Evolutionary conservation across 2,329 filamentous ascomycete species (phyloP).

Genomic region (Diaporthe australafricana): DNA sequence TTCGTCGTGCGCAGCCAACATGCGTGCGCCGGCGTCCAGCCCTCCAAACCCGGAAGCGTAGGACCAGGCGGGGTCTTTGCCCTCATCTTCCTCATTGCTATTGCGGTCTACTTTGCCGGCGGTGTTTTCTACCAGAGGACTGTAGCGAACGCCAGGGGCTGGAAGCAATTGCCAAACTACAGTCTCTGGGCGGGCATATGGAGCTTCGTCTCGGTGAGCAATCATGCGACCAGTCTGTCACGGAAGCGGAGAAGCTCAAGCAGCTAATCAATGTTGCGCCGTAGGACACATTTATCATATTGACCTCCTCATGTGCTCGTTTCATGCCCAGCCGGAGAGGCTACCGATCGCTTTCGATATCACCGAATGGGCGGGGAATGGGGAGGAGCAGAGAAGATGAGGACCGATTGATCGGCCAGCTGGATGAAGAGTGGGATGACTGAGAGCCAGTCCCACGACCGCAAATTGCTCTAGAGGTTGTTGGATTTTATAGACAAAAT

Average conservation of each 20-base stretch:
- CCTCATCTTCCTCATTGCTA: slow-evolving; percentile 81
- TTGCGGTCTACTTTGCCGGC: slow-evolving; percentile 90
- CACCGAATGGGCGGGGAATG: slow-evolving; percentile 58
- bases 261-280: slow-evolving; percentile 26
- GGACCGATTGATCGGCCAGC: slow-evolving; percentile 92
- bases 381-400: slow-evolving; percentile 77
- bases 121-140: slow-evolving; percentile 96
- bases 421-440: slow-evolving; percentile 98
- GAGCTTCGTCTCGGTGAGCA: slow-evolving; percentile 80
- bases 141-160: slow-evolving; percentile 92
- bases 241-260: slow-evolving; percentile 26
- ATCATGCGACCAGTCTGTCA: slow-evolving; percentile 35
- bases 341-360: slow-evolving; percentile 73
- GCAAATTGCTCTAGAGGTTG: neutral
- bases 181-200: slow-evolving; percentile 90
- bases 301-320: slow-evolving; percentile 76
- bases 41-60: slow-evolving; percentile 78
- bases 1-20: slow-evolving; percentile 91
- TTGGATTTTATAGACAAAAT: slow-evolving; percentile 12
- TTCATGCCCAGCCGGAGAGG: slow-evolving; percentile 73
- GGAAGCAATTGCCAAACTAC: slow-evolving; percentile 96
- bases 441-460: slow-evolving; percentile 45
- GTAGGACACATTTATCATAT: slow-evolving; percentile 75
- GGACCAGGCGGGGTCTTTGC: slow-evolving; percentile 84
- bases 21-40: slow-evolving; percentile 77